Conservation (phyloP, 139 green algal species). For the Coccomyxa sp. region DNA sequence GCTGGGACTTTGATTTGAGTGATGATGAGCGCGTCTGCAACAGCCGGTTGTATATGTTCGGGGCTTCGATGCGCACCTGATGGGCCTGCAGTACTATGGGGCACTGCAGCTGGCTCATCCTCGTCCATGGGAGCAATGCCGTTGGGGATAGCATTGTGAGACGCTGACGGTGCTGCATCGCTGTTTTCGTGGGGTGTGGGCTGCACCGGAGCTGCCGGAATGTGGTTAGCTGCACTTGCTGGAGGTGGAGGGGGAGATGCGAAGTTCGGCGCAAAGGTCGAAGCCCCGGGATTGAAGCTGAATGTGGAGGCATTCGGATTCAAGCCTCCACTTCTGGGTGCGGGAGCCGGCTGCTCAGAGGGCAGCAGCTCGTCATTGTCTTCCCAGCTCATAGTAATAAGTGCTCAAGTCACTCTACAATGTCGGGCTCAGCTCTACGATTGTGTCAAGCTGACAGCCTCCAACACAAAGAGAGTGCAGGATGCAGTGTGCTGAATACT, state of each 20-base stretch:
- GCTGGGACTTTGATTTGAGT: too few species aligned
- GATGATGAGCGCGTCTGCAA: too few species aligned
- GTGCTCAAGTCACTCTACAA: too few species aligned
- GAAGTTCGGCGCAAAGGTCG: slow-evolving; percentile 30
- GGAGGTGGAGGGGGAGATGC: slow-evolving; percentile 9
- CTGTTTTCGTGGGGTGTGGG: not conserved
- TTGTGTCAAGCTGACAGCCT: too few species aligned
- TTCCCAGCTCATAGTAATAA: not conserved
- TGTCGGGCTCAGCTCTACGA: too few species aligned
- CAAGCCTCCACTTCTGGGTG: slow-evolving; percentile 13
- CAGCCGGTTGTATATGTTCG: too few species aligned
- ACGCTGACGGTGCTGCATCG: not conserved
- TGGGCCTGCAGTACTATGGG: not conserved
- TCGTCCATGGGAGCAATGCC: not conserved
- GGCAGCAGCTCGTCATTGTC: not conserved
- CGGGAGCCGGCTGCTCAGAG: not conserved
- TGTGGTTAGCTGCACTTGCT: slow-evolving; percentile 7
- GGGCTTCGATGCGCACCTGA: too few species aligned
- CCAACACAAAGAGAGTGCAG: too few species aligned
- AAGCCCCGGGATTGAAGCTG: slow-evolving; percentile 58
- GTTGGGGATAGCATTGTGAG: not conserved
- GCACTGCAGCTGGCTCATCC: not conserved
- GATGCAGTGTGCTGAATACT: too few species aligned
- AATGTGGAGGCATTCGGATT: slow-evolving; percentile 59
- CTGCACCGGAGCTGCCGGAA: not conserved